Conservation (phyloP, 106 monocot genomes). For the Apostasia ramifera region DNA sequence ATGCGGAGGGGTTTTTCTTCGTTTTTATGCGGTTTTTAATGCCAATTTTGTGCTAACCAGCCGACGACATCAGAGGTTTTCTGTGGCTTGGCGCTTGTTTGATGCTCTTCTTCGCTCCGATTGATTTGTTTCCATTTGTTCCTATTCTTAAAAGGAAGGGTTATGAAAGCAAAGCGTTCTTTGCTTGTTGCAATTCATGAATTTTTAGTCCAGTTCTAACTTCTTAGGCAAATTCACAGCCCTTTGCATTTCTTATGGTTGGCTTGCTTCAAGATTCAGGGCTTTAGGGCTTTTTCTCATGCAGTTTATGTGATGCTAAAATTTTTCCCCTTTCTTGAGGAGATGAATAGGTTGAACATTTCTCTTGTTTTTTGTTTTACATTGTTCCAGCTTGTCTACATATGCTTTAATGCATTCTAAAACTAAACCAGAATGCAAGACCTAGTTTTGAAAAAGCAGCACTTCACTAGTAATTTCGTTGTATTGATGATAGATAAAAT, state of each 20-base stretch:
- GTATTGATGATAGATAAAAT: not conserved
- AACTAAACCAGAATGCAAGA: no score
- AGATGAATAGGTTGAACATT: not conserved
- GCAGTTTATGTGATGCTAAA: no score
- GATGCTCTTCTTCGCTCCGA: not conserved
- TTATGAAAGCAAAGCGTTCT: no score
- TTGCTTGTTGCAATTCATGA: no score
- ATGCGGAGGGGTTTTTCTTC: not conserved
- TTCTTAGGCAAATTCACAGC: no score
- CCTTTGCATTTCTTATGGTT: no score
- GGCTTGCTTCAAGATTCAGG: no score
- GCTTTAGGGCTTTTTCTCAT: no score
- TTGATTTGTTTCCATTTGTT: not conserved
- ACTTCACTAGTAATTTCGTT: not conserved
- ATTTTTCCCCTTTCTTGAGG: not conserved
- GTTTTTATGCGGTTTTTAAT: not conserved
- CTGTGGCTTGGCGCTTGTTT: not conserved
- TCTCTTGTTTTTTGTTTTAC: not conserved
- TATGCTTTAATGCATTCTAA: no score
- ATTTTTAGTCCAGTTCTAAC: no score
- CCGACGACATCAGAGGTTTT: not conserved
- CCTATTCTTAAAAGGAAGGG: no score
- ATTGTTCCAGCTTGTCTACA: not conserved
- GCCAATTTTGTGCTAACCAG: not conserved
- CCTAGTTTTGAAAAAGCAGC: no score